Conservation (phyloP, 164 flowering plant genomes). For the Santalum album region DNA sequence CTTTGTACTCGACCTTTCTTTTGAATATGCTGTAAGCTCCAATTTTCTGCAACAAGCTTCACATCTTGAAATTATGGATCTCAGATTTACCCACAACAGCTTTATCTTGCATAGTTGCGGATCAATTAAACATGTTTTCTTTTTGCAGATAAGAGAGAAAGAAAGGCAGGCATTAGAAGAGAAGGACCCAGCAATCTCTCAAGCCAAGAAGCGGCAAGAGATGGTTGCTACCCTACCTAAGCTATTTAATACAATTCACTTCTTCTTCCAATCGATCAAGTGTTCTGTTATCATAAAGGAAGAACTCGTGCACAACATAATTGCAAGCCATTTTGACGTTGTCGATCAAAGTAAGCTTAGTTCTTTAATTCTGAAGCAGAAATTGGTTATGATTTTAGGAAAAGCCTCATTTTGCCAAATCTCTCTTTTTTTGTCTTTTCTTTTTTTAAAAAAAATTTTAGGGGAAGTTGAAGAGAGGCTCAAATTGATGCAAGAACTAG, state of each 20-base stretch:
- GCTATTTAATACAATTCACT: conserved; percentile 56
- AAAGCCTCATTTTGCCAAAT: conserved; percentile 5
- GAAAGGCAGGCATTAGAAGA: conserved; percentile 51
- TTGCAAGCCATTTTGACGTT: conserved; percentile 35
- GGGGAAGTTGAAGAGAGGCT: conserved; percentile 77
- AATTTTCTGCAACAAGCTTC: neutral
- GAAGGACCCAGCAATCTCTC: conserved; percentile 57
- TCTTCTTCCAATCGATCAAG: conserved; percentile 48
- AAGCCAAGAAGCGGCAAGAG: conserved; percentile 47
- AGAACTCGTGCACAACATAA: conserved; percentile 59
- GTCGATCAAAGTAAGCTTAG: conserved; percentile 51
- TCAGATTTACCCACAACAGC: too few species aligned
- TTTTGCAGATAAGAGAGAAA: conserved; percentile 56
- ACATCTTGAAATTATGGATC: too few species aligned
- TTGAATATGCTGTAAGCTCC: too few species aligned
- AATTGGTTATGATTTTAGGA: too few species aligned
- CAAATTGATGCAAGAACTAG: conserved; percentile 47
- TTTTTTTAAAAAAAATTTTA: too few species aligned
- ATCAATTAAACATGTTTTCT: neutral
- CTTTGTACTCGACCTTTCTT: too few species aligned
- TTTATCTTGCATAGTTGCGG: neutral
- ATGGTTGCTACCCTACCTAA: conserved; percentile 64
- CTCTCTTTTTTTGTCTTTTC: neutral
- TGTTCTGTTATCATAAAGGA: conserved; percentile 59
- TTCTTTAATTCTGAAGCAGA: neutral